These are phyloP conservation scores for Euphorbia celastroides DNA, from an alignment of 441 rosid species.

Conservation along the genomic window DNA sequence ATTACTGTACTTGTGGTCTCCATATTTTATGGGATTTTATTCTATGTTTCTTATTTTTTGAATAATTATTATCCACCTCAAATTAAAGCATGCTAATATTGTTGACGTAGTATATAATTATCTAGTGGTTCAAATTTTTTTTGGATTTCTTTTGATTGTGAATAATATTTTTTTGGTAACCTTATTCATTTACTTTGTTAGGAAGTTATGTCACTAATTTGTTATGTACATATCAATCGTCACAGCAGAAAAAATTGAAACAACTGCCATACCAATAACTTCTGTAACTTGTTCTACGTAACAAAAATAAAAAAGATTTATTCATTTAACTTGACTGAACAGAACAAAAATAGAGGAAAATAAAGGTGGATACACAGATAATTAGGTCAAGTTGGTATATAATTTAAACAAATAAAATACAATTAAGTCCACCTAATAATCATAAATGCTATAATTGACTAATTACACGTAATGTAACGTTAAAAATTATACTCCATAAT, in stretches of 20 bases:
- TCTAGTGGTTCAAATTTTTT: not conserved
- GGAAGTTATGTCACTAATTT: not conserved
- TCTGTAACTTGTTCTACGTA: not conserved
- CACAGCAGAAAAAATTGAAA: not conserved
- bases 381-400: not conserved
- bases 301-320: not conserved
- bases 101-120: not conserved
- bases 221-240: not conserved
- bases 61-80: not conserved
- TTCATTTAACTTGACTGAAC: not conserved
- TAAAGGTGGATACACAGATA: not conserved
- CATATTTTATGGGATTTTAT: not conserved
- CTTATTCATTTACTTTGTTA: not conserved
- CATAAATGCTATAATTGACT: not conserved
- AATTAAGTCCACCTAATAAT: not conserved
- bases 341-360: not conserved
- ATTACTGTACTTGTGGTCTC: not conserved
- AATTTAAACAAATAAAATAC: not conserved
- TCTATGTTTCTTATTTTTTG: not conserved
- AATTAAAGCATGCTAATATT: not conserved
- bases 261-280: not conserved
- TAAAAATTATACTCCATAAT: too few species aligned
- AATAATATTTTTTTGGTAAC: not conserved
- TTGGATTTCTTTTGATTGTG: not conserved
- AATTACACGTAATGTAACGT: conserved; percentile 7